phyloP scores from a whole-genome alignment of 495 filamentous ascomycete genomes.

The Penicillium egyptiacum region DNA sequence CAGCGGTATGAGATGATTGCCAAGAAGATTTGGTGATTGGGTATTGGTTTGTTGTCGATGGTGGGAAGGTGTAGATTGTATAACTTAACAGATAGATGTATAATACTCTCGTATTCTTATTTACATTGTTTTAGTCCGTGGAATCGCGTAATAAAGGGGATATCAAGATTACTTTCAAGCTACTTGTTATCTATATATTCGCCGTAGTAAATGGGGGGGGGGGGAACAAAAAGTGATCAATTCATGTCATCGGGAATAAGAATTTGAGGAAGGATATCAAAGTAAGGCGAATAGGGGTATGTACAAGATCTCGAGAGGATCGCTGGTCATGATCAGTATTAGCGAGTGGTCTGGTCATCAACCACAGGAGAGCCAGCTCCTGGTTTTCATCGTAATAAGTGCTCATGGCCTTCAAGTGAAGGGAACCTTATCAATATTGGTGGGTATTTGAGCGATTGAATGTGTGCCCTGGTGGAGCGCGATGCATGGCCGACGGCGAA shows the following conservation, averaged over 20 bases:
- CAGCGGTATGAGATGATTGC: slow-evolving; percentile 88
- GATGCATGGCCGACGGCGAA: slow-evolving; percentile 26
- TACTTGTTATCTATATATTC: background rate
- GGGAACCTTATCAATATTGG: slow-evolving; percentile 20
- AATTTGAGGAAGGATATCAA: slow-evolving; percentile 5
- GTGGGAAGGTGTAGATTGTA: background rate
- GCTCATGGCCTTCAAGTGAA: background rate
- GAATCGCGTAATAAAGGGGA: background rate
- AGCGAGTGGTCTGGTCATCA: slow-evolving; percentile 23
- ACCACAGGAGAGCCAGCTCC: slow-evolving; percentile 27
- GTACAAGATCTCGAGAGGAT: slow-evolving; percentile 24
- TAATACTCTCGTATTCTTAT: background rate
- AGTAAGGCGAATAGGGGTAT: slow-evolving; percentile 19
- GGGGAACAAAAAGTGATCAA: background rate
- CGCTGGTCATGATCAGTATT: slow-evolving; percentile 25
- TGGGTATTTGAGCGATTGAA: slow-evolving; percentile 30
- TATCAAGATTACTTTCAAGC: background rate
- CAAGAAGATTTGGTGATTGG: slow-evolving; percentile 81
- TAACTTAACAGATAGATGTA: background rate
- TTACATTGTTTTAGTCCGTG: background rate
- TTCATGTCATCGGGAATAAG: slow-evolving; percentile 2
- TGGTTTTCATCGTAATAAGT: slow-evolving; percentile 16
- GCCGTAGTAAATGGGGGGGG: background rate
- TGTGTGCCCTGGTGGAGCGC: slow-evolving; percentile 25
- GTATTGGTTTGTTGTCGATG: background rate